phyloP scores from a whole-genome alignment of 2,329 filamentous ascomycete species.

The Exutisphaerella laricina region DNA sequence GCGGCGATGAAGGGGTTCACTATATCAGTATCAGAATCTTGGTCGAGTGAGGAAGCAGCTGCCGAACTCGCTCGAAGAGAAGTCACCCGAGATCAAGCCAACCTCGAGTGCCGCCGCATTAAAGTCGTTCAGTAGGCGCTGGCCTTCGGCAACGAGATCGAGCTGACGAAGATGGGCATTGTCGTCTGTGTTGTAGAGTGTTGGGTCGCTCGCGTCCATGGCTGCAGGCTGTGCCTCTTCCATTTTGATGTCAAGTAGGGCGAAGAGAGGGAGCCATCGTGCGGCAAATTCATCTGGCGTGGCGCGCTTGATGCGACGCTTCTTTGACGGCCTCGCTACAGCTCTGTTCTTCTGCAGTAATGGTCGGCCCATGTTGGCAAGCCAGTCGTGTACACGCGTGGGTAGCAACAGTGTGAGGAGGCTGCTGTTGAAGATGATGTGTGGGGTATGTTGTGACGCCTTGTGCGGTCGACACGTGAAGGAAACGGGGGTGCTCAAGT shows the following conservation, averaged over 20 bases:
- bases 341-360: no score
- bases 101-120: not conserved
- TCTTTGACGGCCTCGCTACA: no score
- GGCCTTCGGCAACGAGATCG: not conserved
- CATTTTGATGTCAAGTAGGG: not conserved
- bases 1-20: constrained; percentile 1
- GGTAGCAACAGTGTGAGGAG: no score
- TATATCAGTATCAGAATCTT: not conserved
- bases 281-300: not conserved
- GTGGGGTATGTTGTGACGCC: no score
- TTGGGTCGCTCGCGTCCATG: not conserved
- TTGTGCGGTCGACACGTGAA: no score
- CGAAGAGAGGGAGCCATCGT: not conserved
- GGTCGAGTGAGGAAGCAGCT: no score
- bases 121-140: not conserved
- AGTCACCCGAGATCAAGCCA: no score
- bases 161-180: not conserved
- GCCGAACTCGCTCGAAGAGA: no score
- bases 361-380: no score
- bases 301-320: not conserved
- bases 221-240: not conserved
- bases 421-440: no score
- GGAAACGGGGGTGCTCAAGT: no score
- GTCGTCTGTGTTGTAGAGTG: not conserved
- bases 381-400: no score